Percentiles rank a stretch among this genome's conserved stretches.
These are phyloP conservation scores for Penicillium manginii DNA, from an alignment of 495 filamentous ascomycete species.

Conservation along the genomic window DNA sequence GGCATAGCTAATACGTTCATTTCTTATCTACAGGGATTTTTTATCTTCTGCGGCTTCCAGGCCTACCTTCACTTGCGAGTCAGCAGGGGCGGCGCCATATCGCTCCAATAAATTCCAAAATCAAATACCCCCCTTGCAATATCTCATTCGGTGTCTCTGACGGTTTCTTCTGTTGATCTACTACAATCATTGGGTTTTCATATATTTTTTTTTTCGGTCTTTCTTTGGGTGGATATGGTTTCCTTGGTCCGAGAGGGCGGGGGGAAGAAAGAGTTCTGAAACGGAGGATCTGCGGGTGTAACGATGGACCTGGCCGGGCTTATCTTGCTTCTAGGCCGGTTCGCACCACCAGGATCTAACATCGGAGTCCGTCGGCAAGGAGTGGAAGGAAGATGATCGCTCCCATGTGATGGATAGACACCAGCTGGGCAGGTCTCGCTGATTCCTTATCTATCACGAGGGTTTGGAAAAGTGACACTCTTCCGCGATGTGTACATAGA, in stretches of 20 bases:
- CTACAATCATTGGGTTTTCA: slow-evolving; percentile 23
- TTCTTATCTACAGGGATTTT: slow-evolving; percentile 64
- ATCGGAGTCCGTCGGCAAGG: slow-evolving; percentile 13
- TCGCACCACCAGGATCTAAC: background rate
- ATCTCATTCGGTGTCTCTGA: slow-evolving; percentile 22
- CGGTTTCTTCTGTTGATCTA: slow-evolving; percentile 23
- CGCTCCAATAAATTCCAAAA: slow-evolving; percentile 54
- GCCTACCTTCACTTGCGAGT: slow-evolving; percentile 78
- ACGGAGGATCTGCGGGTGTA: slow-evolving; percentile 17
- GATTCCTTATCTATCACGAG: slow-evolving; percentile 13
- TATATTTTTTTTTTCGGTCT: slow-evolving; percentile 25
- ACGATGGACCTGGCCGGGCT: background rate
- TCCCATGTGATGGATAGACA: slow-evolving; percentile 16
- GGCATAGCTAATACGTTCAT: background rate
- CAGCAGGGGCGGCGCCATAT: slow-evolving; percentile 80
- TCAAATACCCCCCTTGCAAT: slow-evolving; percentile 18
- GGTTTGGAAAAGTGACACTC: slow-evolving; percentile 13
- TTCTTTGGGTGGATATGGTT: slow-evolving; percentile 16
- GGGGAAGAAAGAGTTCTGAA: slow-evolving; percentile 16
- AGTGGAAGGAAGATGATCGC: slow-evolving; percentile 6
- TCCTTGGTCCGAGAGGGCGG: slow-evolving; percentile 13
- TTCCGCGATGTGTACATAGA: slow-evolving; percentile 35
- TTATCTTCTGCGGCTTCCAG: slow-evolving; percentile 87
- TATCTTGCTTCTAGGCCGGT: background rate
- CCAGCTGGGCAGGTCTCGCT: slow-evolving; percentile 28